Percentiles rank a stretch among this genome's conserved stretches.
Conservation (phyloP, 352 stramenopile species). For the Thalassiosira exigua region DNA sequence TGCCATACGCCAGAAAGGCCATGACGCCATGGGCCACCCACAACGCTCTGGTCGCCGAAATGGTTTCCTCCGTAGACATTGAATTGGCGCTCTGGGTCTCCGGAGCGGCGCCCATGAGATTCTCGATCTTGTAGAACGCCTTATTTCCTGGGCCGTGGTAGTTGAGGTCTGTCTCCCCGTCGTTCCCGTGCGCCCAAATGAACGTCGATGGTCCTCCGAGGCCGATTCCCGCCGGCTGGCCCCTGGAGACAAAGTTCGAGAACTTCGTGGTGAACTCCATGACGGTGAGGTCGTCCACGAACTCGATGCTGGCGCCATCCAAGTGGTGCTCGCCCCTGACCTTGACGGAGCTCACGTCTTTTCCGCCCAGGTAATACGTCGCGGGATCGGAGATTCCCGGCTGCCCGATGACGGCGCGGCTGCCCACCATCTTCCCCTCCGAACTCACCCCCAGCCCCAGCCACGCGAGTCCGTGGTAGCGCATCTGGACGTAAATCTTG, state of each 20-base stretch:
- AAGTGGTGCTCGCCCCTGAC: constrained; percentile 1
- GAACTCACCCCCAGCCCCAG: constrained; percentile 29
- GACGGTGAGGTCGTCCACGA: constrained; percentile 36
- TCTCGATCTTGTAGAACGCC: constrained; percentile 15
- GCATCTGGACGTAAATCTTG: constrained; percentile 39
- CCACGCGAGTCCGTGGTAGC: constrained; percentile 39
- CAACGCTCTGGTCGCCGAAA: too few species aligned
- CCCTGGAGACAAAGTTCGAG: constrained; percentile 20
- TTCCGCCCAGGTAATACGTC: constrained; percentile 35
- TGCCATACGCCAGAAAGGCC: too few species aligned
- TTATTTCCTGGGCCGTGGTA: constrained; percentile 39
- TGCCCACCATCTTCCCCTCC: constrained; percentile 37
- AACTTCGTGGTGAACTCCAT: constrained; percentile 53
- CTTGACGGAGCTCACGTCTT: constrained; percentile 18
- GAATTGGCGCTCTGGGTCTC: too few species aligned
- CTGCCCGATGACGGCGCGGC: constrained; percentile 33
- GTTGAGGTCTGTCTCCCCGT: constrained; percentile 32
- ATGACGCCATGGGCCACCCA: too few species aligned
- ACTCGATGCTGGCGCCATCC: constrained; percentile 34
- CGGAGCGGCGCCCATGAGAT: too few species aligned
- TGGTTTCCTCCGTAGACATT: too few species aligned
- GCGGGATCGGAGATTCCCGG: constrained; percentile 29
- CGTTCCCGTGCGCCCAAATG: constrained; percentile 51
- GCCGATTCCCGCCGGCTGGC: constrained; percentile 15
- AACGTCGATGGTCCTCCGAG: constrained; percentile 24